These are phyloP conservation scores for Graphilbum fragrans DNA, from an alignment of 2,329 filamentous ascomycete species.

Conservation along the genomic window DNA sequence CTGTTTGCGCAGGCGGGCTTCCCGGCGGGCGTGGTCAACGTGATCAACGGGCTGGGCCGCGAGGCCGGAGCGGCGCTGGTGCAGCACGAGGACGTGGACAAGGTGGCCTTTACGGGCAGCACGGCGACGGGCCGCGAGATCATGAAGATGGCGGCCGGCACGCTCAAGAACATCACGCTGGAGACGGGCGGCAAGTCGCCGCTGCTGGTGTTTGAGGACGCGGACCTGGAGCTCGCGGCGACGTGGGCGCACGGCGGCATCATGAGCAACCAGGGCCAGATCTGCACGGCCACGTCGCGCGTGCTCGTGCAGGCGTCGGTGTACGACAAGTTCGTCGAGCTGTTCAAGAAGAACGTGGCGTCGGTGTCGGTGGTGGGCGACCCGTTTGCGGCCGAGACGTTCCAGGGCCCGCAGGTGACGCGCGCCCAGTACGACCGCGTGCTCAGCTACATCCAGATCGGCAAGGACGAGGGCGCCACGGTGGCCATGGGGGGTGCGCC, in stretches of 20 bases:
- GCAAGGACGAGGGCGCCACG: slow-evolving; percentile 54
- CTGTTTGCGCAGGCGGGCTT: slow-evolving; percentile 63
- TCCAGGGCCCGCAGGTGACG: slow-evolving; percentile 59
- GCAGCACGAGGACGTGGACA: slow-evolving; percentile 51
- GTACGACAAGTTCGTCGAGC: slow-evolving; percentile 47
- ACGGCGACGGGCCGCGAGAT: slow-evolving; percentile 57
- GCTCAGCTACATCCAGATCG: slow-evolving; percentile 52
- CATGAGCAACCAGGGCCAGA: slow-evolving; percentile 48
- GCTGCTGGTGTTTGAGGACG: slow-evolving; percentile 48
- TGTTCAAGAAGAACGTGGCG: slow-evolving; percentile 48
- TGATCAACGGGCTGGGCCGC: slow-evolving; percentile 55
- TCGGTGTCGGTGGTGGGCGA: slow-evolving; percentile 51
- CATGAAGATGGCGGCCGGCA: slow-evolving; percentile 56
- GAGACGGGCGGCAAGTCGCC: slow-evolving; percentile 53
- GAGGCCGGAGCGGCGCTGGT: slow-evolving; percentile 55
- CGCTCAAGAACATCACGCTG: slow-evolving; percentile 48
- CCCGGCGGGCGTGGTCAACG: slow-evolving; percentile 62
- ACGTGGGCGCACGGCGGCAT: slow-evolving; percentile 34
- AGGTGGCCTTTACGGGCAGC: slow-evolving; percentile 61
- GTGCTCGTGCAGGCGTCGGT: slow-evolving; percentile 46
- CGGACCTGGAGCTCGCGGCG: slow-evolving; percentile 49
- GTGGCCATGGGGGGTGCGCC: slow-evolving; percentile 47
- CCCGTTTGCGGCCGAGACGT: slow-evolving; percentile 53
- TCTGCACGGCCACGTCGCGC: slow-evolving; percentile 48
- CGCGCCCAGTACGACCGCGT: slow-evolving; percentile 56